phyloP scores from a whole-genome alignment of 345 rosid genomes.

The Rubroshorea leprosula region DNA sequence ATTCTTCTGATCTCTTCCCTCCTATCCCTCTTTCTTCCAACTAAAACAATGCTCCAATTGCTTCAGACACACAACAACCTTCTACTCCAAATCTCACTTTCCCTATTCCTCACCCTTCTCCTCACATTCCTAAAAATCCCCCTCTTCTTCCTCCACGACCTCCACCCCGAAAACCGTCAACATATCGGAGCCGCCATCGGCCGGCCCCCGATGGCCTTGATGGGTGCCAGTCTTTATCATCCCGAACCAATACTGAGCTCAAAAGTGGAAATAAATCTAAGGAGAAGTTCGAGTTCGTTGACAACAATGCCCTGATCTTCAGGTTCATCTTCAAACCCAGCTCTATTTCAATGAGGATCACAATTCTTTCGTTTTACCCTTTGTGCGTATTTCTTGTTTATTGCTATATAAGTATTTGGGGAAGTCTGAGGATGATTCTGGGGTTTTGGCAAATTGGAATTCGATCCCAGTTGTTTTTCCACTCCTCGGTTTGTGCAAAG shows the following conservation, averaged over 20 bases:
- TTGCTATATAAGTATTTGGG: constrained; percentile 41
- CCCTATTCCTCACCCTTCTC: constrained; percentile 40
- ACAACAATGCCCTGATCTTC: constrained; percentile 89
- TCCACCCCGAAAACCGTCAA: constrained; percentile 87
- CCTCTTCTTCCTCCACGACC: constrained; percentile 57
- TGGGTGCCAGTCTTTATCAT: constrained; percentile 27
- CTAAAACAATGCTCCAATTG: constrained; percentile 31
- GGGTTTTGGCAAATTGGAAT: constrained; percentile 50
- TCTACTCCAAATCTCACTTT: constrained; percentile 37
- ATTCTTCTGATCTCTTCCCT: neutral
- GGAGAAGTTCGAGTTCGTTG: constrained; percentile 80
- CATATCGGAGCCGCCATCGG: constrained; percentile 65
- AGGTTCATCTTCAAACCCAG: constrained; percentile 68
- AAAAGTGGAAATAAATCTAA: constrained; percentile 56
- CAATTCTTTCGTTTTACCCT: constrained; percentile 35
- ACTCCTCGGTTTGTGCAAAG: constrained; percentile 39
- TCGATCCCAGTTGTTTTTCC: constrained; percentile 53
- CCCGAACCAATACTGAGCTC: constrained; percentile 32
- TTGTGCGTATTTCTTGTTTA: constrained; percentile 43
- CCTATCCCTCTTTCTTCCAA: neutral
- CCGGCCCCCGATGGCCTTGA: constrained; percentile 47
- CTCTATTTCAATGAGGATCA: constrained; percentile 57
- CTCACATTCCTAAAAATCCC: constrained; percentile 57
- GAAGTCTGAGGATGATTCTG: constrained; percentile 20
- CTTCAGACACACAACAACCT: constrained; percentile 47